phyloP scores from a whole-genome alignment of 108 stramenopile species.

The Phaeodactylum tricornutum region DNA sequence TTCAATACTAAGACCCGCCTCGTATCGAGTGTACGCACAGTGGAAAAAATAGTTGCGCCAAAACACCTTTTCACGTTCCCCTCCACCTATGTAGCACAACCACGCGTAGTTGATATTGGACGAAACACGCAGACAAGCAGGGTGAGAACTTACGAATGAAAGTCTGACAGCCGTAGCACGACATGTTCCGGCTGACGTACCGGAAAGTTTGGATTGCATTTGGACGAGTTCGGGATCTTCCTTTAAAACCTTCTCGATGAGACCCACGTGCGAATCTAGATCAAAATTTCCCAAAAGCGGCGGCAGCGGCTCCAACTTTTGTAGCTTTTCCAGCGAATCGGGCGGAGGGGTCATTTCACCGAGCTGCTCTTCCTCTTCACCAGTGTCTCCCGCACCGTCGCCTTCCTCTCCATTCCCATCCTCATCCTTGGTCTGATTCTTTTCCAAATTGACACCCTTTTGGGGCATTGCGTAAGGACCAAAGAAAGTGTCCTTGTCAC shows the following conservation, averaged over 20 bases:
- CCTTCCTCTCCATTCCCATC: conserved; percentile 21
- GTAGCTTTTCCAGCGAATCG: conserved; percentile 40
- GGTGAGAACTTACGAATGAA: too few species aligned
- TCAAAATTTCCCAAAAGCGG: conserved; percentile 61
- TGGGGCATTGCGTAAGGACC: conserved; percentile 65
- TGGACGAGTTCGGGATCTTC: conserved; percentile 53
- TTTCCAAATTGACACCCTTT: conserved; percentile 25
- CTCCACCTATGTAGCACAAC: too few species aligned
- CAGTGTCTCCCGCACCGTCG: conserved; percentile 21
- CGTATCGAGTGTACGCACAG: conserved; percentile 76
- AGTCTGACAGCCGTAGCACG: too few species aligned
- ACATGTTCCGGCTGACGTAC: too few species aligned
- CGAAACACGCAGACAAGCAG: neutral
- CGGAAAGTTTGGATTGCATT: conserved; percentile 50
- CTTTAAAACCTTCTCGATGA: conserved; percentile 63
- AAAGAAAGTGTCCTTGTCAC: conserved; percentile 53
- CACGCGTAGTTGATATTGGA: too few species aligned
- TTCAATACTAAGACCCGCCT: conserved; percentile 78
- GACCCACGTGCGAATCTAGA: conserved; percentile 74
- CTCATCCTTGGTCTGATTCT: conserved; percentile 23
- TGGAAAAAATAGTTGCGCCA: conserved; percentile 86
- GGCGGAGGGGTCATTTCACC: conserved; percentile 10
- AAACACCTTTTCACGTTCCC: conserved; percentile 55
- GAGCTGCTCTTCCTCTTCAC: conserved; percentile 4
- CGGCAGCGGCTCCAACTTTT: conserved; percentile 69